These are phyloP conservation scores for Pseudocercospora fijiensis DNA, from an alignment of 2,329 filamentous ascomycete genomes.

Conservation along the genomic window DNA sequence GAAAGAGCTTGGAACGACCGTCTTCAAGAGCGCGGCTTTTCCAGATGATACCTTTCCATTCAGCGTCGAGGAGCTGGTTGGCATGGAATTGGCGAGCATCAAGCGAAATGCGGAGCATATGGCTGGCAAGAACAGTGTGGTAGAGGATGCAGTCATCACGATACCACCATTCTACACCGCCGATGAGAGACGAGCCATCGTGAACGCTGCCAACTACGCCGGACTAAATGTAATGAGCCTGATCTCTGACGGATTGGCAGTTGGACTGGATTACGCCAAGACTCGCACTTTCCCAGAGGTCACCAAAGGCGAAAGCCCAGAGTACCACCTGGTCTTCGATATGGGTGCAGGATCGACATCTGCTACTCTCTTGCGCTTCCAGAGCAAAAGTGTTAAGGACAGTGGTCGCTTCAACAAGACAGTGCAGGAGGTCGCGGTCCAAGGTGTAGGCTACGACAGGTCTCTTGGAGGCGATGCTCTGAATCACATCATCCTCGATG, in stretches of 20 bases:
- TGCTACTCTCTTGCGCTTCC: constrained; percentile 85
- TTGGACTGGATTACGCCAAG: constrained; percentile 93
- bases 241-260: constrained; percentile 85
- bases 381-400: constrained; percentile 85
- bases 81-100: constrained; percentile 93
- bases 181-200: constrained; percentile 84
- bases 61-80: constrained; percentile 86
- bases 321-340: constrained; percentile 91
- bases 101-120: constrained; percentile 81
- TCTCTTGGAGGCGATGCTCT: constrained; percentile 86
- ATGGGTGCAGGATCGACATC: constrained; percentile 96
- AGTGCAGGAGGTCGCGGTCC: constrained; percentile 86
- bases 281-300: constrained; percentile 83
- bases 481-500: constrained; percentile 82
- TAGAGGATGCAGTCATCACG: constrained; percentile 84
- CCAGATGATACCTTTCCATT: constrained; percentile 63
- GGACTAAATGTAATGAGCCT: constrained; percentile 82
- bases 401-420: constrained; percentile 94
- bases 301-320: constrained; percentile 78
- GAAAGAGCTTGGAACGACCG: constrained; percentile 64
- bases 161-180: constrained; percentile 86
- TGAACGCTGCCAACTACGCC: constrained; percentile 80
- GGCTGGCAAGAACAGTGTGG: constrained; percentile 70
- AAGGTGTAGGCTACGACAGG: constrained; percentile 85
- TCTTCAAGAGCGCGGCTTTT: constrained; percentile 77